Percentiles rank a stretch among this genome's conserved stretches.
These are phyloP conservation scores for Anthostomella pinea DNA, from an alignment of 2,329 filamentous ascomycete species.

Conservation along the genomic window DNA sequence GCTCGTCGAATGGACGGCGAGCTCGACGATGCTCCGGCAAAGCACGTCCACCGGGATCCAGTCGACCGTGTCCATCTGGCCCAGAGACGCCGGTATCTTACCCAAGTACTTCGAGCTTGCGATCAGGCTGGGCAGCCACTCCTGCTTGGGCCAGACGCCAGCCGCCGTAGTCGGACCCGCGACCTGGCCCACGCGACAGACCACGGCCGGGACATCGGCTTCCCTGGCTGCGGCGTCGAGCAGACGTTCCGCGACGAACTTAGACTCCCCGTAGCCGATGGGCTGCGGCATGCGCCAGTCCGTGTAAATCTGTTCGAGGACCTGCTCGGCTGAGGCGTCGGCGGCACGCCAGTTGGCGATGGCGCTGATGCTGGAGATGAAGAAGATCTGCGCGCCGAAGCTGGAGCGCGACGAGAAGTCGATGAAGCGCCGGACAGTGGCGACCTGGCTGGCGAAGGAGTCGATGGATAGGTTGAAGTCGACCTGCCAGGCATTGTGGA, in stretches of 20 bases:
- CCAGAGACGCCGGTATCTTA: conserved; percentile 19
- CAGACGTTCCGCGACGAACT: conserved; percentile 22
- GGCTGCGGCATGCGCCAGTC: conserved; percentile 11
- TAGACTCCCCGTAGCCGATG: conserved; percentile 19
- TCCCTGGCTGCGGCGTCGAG: conserved; percentile 17
- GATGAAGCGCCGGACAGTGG: conserved; percentile 8
- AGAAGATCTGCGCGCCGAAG: conserved; percentile 18
- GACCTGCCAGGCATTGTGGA: conserved; percentile 22
- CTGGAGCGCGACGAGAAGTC: conserved; percentile 18
- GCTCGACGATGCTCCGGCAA: conserved; percentile 15
- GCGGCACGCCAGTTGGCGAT: conserved; percentile 5
- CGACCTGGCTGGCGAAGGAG: conserved; percentile 14
- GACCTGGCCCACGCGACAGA: conserved; percentile 22
- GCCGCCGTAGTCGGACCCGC: conserved; percentile 14
- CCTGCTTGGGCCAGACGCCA: conserved; percentile 18
- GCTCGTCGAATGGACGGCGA: conserved; percentile 2
- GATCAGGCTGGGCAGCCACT: conserved; percentile 26
- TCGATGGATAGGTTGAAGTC: conserved; percentile 22
- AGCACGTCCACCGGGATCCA: conserved; percentile 20
- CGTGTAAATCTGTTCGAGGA: conserved; percentile 11
- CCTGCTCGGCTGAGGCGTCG: neutral
- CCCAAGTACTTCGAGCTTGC: conserved; percentile 21
- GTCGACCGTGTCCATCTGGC: conserved; percentile 12
- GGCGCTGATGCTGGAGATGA: conserved; percentile 19
- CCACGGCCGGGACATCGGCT: conserved; percentile 8